Evolutionary conservation across 768 basidiomycete genomes (phyloP), one percentile per base, ranked within the genome.

Genomic region (Goffeauzyma gilvescens): DNA sequence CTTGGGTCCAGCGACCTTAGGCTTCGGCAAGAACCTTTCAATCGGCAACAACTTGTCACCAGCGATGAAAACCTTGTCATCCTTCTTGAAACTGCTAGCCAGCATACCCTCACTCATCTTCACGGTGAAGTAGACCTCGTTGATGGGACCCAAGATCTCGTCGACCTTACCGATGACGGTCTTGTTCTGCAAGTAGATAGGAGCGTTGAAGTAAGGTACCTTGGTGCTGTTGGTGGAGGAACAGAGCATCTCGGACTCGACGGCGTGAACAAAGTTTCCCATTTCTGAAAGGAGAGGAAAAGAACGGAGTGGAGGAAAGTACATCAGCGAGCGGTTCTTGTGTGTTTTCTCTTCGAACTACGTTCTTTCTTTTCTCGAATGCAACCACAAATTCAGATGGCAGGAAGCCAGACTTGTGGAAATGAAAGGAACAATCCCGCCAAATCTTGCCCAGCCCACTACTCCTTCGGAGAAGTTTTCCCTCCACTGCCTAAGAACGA

Each of bases 111-210:
- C 79, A 15, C 78, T 75, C 81, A 95, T 93, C 70, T 96, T 98
- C 51, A 98, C 73, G 2, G 87, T 89, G 60, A 98, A 96, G 66
- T 76, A 96, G 45, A 96, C 87, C 62, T 96, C 86, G 61, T 93
- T 98, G 63, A 98, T 89, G 13, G 93, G 90, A 2, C 93, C 93
- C n/a, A 98, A 74, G 53, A 98, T 96, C 66, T 98, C 93, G 66
- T 98, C 93, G 31, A 98, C 81, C 67, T 93, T 95, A 49, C 93
- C 90, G 49, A 96, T 85, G 51, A 75, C 71, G 8, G 85, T 82
- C 67, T 93, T 96, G 66, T 95, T 93, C 70, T 84, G 78, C 40
- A 96, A 74, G 65, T 90, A 96, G 60, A 96, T 86, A 37, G 90
- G 89, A 0, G 90, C 89, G 64, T 98, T 98, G 74, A 98, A 98